Evolutionary conservation across 2,329 filamentous ascomycete genomes (phyloP), one percentile per base, ranked within the genome.

Genomic region (Daldinia eschscholtzii): DNA sequence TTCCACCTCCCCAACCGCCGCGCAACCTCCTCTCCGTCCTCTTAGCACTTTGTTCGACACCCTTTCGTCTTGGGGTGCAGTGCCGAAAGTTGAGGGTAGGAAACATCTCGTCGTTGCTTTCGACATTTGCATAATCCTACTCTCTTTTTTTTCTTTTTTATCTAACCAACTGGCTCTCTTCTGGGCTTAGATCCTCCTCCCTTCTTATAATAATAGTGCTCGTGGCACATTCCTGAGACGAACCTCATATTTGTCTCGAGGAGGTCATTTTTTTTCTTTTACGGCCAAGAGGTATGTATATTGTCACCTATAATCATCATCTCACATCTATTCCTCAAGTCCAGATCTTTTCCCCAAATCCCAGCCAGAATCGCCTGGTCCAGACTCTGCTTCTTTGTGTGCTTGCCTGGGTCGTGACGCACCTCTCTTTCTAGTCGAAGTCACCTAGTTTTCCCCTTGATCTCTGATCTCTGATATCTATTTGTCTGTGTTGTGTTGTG

Each of bases 21-120:
- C 61, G 64, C 61, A 66, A 52, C 66, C 70, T 71, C 68, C 61
- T 57, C 55, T 41, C 56, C 33, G 42, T 69, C 59, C 59, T 60
- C 57, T 44, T 68, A 67, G 65, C 64, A 67, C 65, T 65, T 63
- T 67, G 50, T 67, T 50, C 71, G 50, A 65, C 65, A 67, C 67
- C 65, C 68, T 48, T 69, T 70, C 67, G 42, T 61, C 57, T 20
- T 61, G 63, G 64, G 64, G 71, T 73, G 70, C 30, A 72, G 67
- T 70, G 67, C 60, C 66, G 60, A 68, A 70, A 52, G 67, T 64
- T 65, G 64, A 64, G 57, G 57, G 57, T 61, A 58, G 57, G 65
- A 69, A 60, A 67, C 64, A 72, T 46, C 56, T 59, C 48, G 28
- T 53, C 58, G 37, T 57, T 50, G 52, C 33, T 50, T 41, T 70